A percentile compares a stretch with the other conserved stretches of the same genome.
Conservation (phyloP, 306 rosid genomes). For the Rubus idaeus region DNA sequence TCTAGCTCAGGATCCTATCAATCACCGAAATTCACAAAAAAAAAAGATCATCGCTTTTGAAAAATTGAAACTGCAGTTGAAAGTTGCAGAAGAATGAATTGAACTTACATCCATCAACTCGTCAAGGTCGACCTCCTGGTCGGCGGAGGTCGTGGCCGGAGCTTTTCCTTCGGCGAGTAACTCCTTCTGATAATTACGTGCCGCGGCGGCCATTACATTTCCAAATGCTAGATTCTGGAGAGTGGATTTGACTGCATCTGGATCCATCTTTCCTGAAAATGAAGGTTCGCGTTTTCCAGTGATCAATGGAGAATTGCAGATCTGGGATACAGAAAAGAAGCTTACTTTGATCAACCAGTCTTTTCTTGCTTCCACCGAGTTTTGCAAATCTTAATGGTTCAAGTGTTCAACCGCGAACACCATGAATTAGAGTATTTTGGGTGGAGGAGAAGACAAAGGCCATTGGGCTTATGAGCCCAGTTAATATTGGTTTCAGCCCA, state of each 20-base stretch:
- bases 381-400: neutral
- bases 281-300: neutral
- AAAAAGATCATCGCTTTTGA: neutral
- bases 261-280: conserved; percentile 53
- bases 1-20: conserved; percentile 95
- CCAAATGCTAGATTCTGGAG: conserved; percentile 81
- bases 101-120: conserved; percentile 91
- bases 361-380: neutral
- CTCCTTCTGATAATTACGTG: conserved; percentile 89
- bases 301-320: neutral
- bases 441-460: no score
- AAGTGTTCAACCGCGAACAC: neutral
- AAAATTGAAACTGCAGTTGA: neutral
- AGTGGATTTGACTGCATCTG: conserved; percentile 78
- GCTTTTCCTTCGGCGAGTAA: conserved; percentile 51
- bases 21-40: conserved; percentile 23
- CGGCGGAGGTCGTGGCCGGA: conserved; percentile 60
- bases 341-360: neutral
- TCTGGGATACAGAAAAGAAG: neutral
- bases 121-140: conserved; percentile 84
- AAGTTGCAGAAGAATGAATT: neutral
- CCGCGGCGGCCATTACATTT: conserved; percentile 90
- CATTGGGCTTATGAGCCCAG: no score
- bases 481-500: no score
- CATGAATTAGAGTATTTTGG: neutral